Evolutionary conservation across 177 flowering plant species (phyloP), one percentile per base, ranked within the genome.

Genomic region (Vitis hybrid): DNA sequence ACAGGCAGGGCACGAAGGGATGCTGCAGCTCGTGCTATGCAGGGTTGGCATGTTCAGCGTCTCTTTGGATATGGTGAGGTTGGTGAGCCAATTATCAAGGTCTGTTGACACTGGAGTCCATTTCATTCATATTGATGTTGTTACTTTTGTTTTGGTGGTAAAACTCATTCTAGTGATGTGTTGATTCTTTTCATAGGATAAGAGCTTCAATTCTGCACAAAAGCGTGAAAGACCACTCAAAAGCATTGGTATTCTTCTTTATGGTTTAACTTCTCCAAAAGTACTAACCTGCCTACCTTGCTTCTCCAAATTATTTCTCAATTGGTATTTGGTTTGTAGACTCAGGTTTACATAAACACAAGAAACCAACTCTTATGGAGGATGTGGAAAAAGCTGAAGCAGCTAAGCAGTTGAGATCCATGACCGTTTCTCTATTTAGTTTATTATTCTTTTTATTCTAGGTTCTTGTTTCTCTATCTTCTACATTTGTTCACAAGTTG

Each of bases 11-110:
- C 88, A 65, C 80, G 94, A 66, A 88, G 97, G 71, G 97, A 90
- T 86, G 88, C 98, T 71, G 97, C 98, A 64, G 90, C 93, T 71
- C 98, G 98, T 78, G 98, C 98, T 68, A 91, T 91, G 94, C 94
- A 94, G 68, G 97, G 95, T 49, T 94, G 98, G 98, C 93, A 93
- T 70, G 78, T 87, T 54, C 91, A 85, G 72, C 94, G 91, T 49
- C 85, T 80, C 74, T 77, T 83, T 71, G 88, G 90, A 64, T 80
- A 85, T 84, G 97, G 90, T 66, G 97, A 93, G 79, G 88, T 85
- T 81, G 84, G 85, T 55, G 92, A 86, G 70, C 93, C 93, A 27
- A 77, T 90, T 66, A 79, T 86, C 50, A 91, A 88, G 92, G 94
- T 93, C n/a, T 73, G 76, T 74, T 61, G 32, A 55, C 15, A 62